Conservation (phyloP, 2,329 filamentous ascomycete genomes). For the Fusarium sp. region DNA sequence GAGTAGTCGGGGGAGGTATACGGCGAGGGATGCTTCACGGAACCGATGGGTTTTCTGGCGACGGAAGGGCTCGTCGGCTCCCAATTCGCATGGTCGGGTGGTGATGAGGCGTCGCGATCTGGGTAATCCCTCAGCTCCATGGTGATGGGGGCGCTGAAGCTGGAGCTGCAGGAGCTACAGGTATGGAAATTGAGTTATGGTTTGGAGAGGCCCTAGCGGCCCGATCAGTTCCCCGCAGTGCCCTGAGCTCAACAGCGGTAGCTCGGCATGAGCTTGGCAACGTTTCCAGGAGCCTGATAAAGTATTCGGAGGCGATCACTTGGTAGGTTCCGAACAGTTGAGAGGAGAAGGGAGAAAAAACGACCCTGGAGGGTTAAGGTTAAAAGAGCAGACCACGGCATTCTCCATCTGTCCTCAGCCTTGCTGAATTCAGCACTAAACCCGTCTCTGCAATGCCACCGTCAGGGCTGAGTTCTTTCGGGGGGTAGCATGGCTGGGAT, state of each 20-base stretch:
- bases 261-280: neutral
- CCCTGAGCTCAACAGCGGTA: conserved; percentile 14
- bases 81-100: conserved; percentile 23
- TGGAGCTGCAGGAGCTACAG: neutral
- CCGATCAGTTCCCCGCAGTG: conserved; percentile 35
- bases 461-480: conserved; percentile 23
- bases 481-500: conserved; percentile 6
- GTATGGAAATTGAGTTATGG: neutral
- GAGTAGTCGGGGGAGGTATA: conserved; percentile 21
- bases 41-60: conserved; percentile 27
- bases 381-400: conserved; percentile 4
- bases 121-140: conserved; percentile 37
- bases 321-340: neutral
- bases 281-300: no score
- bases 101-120: conserved; percentile 15
- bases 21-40: conserved; percentile 8
- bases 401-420: conserved; percentile 22
- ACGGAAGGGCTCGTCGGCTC: conserved; percentile 32
- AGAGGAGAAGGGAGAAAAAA: neutral
- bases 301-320: neutral
- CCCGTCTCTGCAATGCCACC: conserved; percentile 18
- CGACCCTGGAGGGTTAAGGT: conserved; percentile 1
- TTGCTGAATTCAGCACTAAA: conserved; percentile 25
- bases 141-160: neutral
- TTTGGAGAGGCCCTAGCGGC: conserved; percentile 27